Percentiles rank a stretch among this genome's conserved stretches.
phyloP scores from a whole-genome alignment of 768 basidiomycete species.

The Boletus vinaceobasis region DNA sequence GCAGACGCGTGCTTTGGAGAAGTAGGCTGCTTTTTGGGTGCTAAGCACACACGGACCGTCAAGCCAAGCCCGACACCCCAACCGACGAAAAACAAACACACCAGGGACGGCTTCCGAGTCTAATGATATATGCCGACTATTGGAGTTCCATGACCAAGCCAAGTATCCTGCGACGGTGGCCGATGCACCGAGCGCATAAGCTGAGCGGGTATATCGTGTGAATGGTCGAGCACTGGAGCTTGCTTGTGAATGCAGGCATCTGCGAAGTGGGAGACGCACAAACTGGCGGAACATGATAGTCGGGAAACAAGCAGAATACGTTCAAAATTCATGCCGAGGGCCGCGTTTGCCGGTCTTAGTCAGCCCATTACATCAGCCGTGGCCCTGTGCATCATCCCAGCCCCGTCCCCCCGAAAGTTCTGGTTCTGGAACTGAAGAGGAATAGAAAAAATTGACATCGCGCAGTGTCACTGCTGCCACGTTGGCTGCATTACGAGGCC shows the following conservation, averaged over 20 bases:
- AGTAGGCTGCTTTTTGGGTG: slow-evolving; percentile 13
- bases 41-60: slow-evolving; percentile 7
- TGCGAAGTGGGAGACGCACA: slow-evolving; percentile 49
- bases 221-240: slow-evolving; percentile 19
- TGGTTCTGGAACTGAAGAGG: not conserved
- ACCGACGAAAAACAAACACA: slow-evolving; percentile 12
- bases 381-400: too few species aligned
- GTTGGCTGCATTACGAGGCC: not conserved
- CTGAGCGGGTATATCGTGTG: slow-evolving; percentile 26
- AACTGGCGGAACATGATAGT: slow-evolving; percentile 52
- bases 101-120: slow-evolving; percentile 38
- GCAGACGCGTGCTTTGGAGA: not conserved
- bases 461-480: not conserved
- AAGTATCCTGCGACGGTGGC: slow-evolving; percentile 44
- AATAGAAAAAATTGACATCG: not conserved
- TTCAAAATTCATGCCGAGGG: slow-evolving; percentile 23
- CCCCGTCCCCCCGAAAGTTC: too few species aligned
- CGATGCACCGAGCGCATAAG: slow-evolving; percentile 43
- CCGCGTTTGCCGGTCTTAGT: slow-evolving; percentile 15
- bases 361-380: slow-evolving; percentile 21
- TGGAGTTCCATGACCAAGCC: slow-evolving; percentile 45
- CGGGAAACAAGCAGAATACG: not conserved
- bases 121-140: slow-evolving; percentile 42
- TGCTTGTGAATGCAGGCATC: slow-evolving; percentile 48
- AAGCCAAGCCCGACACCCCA: not conserved